Evolutionary conservation across 2,329 filamentous ascomycete genomes (phyloP), one percentile per base, ranked within the genome.

Genomic region (Phoma herbarum): DNA sequence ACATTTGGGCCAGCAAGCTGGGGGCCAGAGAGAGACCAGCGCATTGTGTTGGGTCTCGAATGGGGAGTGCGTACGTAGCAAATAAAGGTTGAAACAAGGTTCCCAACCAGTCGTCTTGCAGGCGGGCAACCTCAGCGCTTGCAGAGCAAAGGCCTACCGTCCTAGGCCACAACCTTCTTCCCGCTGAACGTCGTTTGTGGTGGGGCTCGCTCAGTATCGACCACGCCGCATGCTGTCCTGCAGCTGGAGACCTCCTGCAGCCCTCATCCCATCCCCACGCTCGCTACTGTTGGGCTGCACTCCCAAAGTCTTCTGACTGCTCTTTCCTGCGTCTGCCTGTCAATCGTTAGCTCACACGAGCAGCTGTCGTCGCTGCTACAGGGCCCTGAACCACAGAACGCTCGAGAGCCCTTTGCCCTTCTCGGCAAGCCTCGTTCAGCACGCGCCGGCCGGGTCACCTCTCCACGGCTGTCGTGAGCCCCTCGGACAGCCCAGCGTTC

Each of bases 51-150:
- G 46, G 16, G 31, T 22, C 26, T 47, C 52, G 46, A 51, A 52
- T 48, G 42, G 43, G 41, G 23, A 48, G 4, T 16, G 33, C 11
- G 47, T 52, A 52, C 42, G 57, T 52, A 48, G 57, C 47, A 44
- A 47, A 48, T 14, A 28, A 35, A 18, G 20, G 33, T 28, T 52
- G 57, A 56, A 52, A 56, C 57, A 55, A 33, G 51, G 47, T 52
- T 52, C 47, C 28, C 51, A 48, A 52, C 57, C 56, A 59, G 52
- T 60, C 26, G 58, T 66, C 61, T 69, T 67, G 68, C 67, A 67
- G 61, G 63, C 53, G 57, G 52, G 47, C 54, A 62, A 52, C 61
- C 64, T 66, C 70, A 72, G 72, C 72, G 73, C 70, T 71, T 75
- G 71, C 52, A 62, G 57, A 57, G 54, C 50, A 52, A 53, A 35